phyloP scores from a whole-genome alignment of 1,139 yeast genomes.

The Suhomyces bolitotheri region DNA sequence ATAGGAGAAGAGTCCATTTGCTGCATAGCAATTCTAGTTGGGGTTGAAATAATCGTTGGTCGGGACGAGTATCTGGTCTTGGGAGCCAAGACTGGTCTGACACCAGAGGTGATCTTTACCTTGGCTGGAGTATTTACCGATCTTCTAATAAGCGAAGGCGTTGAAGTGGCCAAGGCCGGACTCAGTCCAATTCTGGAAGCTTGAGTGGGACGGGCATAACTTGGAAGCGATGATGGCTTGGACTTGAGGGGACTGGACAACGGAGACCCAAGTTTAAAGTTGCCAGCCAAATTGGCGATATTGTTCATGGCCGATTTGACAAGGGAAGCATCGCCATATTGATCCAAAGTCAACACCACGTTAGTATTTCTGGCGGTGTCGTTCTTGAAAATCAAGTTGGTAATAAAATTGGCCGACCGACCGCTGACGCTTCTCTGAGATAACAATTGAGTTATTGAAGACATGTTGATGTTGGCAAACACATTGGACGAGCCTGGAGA shows the following conservation, averaged over 20 bases:
- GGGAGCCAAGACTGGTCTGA: conserved; percentile 8
- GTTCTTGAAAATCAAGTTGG: conserved; percentile 31
- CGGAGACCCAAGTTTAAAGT: conserved; percentile 19
- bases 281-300: conserved; percentile 26
- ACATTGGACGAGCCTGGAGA: conserved; percentile 17
- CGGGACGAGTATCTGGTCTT: conserved; percentile 4
- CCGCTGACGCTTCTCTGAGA: conserved; percentile 14
- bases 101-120: conserved; percentile 11
- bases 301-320: conserved; percentile 31
- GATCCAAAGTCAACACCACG: conserved; percentile 34
- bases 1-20: conserved; percentile 12
- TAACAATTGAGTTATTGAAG: conserved; percentile 32
- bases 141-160: conserved; percentile 7
- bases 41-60: conserved; percentile 4
- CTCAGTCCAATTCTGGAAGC: conserved; percentile 19
- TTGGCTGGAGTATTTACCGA: conserved; percentile 13
- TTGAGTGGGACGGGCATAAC: conserved; percentile 36
- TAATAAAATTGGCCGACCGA: conserved; percentile 30
- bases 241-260: conserved; percentile 9
- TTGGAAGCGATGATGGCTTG: conserved; percentile 18
- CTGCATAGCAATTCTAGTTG: conserved; percentile 6
- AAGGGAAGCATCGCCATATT: conserved; percentile 26
- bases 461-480: conserved; percentile 32
- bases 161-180: conserved; percentile 6
- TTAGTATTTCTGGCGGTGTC: conserved; percentile 19